Evolutionary conservation across 1,284 basidiomycete species (phyloP).

Genomic region (Naganishia sp.): DNA sequence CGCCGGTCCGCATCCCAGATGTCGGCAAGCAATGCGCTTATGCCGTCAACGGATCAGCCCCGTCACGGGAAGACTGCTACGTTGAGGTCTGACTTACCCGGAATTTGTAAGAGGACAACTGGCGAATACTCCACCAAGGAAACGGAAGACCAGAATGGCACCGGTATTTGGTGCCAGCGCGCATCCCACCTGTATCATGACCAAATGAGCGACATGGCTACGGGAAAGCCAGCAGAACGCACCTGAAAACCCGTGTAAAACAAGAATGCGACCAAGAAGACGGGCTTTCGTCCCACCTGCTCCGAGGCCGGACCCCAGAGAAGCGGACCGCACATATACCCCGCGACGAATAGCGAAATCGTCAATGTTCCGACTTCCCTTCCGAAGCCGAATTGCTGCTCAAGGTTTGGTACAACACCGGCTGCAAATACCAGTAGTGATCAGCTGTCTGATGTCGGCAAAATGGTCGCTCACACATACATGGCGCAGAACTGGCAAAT

Average conservation of each 20-base stretch:
- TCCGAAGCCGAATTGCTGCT: constrained; percentile 60
- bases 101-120: constrained; percentile 46
- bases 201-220: too few relatives aligned
- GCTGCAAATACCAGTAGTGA: background rate
- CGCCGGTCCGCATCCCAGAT: constrained; percentile 68
- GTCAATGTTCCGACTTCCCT: constrained; percentile 59
- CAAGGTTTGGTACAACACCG: constrained; percentile 28
- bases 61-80: constrained; percentile 40
- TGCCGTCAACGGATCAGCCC: constrained; percentile 35
- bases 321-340: constrained; percentile 62
- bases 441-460: background rate
- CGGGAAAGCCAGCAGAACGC: background rate
- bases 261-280: constrained; percentile 69
- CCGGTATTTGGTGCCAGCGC: constrained; percentile 65
- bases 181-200: constrained; percentile 55
- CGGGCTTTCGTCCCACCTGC: constrained; percentile 60
- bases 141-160: constrained; percentile 66
- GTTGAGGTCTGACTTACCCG: constrained; percentile 8
- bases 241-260: constrained; percentile 61
- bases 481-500: constrained; percentile 53
- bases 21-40: constrained; percentile 58
- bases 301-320: constrained; percentile 61
- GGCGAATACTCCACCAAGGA: constrained; percentile 66
- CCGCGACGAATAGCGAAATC: constrained; percentile 55
- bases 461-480: background rate